These are phyloP conservation scores for Aspergillus sp. DNA, from an alignment of 2,329 filamentous ascomycete species.

Conservation along the genomic window DNA sequence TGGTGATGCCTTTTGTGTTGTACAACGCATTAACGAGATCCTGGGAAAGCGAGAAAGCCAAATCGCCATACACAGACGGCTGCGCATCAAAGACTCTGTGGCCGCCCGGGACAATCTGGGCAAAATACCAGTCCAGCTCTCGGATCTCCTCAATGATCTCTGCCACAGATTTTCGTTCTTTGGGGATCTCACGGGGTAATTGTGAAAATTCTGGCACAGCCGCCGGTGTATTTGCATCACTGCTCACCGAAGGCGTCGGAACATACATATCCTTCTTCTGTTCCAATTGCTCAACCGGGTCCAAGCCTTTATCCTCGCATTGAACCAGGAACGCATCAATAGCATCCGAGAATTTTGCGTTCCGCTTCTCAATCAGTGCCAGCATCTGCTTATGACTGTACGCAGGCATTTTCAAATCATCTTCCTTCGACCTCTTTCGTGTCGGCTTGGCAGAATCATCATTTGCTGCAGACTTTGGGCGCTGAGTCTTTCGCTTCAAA, in stretches of 20 bases:
- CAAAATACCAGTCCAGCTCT: conserved; percentile 75
- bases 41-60: conserved; percentile 81
- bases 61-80: conserved; percentile 68
- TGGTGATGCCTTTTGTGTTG: conserved; percentile 77
- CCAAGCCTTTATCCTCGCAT: conserved; percentile 54
- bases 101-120: conserved; percentile 87
- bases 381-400: conserved; percentile 91
- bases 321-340: conserved; percentile 68
- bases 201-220: conserved; percentile 32
- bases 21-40: conserved; percentile 91
- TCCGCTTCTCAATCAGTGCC: conserved; percentile 78
- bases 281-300: conserved; percentile 60
- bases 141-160: conserved; percentile 83
- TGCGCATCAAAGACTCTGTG: conserved; percentile 87
- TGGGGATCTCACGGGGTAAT: conserved; percentile 62
- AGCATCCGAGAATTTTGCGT: conserved; percentile 70
- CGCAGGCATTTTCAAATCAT: conserved; percentile 82
- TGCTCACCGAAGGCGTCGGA: conserved; percentile 47
- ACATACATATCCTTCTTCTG: conserved; percentile 53
- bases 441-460: conserved; percentile 59
- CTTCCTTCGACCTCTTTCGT: conserved; percentile 57
- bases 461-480: conserved; percentile 53
- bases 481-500: conserved; percentile 67
- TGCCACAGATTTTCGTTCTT: conserved; percentile 67
- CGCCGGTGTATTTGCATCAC: conserved; percentile 32